A percentile compares a stretch with the other conserved stretches of the same genome.
phyloP scores from a whole-genome alignment of 2,329 filamentous ascomycete species.

The Talaromyces piceae region DNA sequence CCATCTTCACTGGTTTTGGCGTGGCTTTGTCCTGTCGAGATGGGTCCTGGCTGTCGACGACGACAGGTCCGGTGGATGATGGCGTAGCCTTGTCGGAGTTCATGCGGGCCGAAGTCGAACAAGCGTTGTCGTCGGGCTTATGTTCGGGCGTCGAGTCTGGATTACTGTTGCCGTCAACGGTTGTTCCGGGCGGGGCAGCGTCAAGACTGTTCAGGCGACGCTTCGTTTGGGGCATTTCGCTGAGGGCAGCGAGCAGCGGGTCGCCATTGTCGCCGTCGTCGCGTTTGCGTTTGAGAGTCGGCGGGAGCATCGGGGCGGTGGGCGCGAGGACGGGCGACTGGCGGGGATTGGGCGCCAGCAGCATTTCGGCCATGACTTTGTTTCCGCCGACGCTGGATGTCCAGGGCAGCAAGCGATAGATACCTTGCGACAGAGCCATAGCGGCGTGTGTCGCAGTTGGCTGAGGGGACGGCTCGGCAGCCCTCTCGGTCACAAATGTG shows the following conservation, averaged over 20 bases:
- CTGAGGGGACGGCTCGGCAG: not conserved
- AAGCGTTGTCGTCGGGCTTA: not conserved
- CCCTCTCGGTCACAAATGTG: constrained; percentile 1
- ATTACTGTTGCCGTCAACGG: constrained; percentile 2
- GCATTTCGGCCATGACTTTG: constrained; percentile 38
- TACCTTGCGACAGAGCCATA: constrained; percentile 35
- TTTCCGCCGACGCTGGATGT: constrained; percentile 39
- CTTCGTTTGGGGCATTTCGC: constrained; percentile 24
- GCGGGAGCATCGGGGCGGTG: constrained; percentile 21
- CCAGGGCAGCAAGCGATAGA: constrained; percentile 44
- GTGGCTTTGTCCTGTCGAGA: constrained; percentile 14
- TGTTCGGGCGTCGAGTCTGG: not conserved
- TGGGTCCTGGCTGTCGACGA: constrained; percentile 5
- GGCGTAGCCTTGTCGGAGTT: not conserved
- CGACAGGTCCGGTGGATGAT: constrained; percentile 1
- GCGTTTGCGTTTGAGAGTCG: constrained; percentile 53
- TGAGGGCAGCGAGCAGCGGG: constrained; percentile 14
- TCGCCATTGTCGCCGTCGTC: constrained; percentile 41
- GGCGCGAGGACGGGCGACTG: constrained; percentile 22
- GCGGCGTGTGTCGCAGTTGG: not conserved
- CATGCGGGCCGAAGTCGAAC: not conserved
- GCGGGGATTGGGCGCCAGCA: constrained; percentile 31
- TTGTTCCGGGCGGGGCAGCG: too few relatives aligned
- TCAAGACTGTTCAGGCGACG: constrained; percentile 24
- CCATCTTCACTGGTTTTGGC: constrained; percentile 19